These are phyloP conservation scores for Plasmodium chabaudi DNA, from an alignment of 169 alveolate genomes.

Conservation along the genomic window DNA sequence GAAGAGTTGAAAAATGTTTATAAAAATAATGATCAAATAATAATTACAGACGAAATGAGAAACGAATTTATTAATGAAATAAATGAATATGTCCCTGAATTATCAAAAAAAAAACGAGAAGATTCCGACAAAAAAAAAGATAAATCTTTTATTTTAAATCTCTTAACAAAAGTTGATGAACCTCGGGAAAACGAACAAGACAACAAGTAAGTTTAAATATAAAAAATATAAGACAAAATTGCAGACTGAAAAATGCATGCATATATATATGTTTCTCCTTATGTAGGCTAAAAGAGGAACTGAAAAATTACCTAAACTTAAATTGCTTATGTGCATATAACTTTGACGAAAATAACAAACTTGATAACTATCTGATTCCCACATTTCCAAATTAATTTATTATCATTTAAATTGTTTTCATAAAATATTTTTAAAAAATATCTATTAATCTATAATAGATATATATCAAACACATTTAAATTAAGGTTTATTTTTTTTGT, in stretches of 20 bases:
- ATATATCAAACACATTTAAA: no score
- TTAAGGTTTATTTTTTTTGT: no score
- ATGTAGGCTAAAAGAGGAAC: slow-evolving; percentile 53
- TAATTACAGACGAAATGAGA: slow-evolving; percentile 12
- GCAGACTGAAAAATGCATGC: background rate
- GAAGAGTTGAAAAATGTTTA: slow-evolving; percentile 53
- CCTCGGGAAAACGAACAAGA: slow-evolving; percentile 47
- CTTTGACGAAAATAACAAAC: slow-evolving; percentile 57
- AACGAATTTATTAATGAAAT: slow-evolving; percentile 44
- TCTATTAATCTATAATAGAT: no score
- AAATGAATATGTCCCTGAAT: slow-evolving; percentile 34
- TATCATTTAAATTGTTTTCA: no score
- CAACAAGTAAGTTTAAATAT: slow-evolving; percentile 7
- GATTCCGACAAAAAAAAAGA: slow-evolving; percentile 64
- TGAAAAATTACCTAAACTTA: slow-evolving; percentile 51
- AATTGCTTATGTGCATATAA: slow-evolving; percentile 47
- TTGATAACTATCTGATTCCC: slow-evolving; percentile 46
- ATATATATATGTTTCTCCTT: background rate
- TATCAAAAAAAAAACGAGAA: slow-evolving; percentile 35
- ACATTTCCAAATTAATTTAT: slow-evolving; percentile 44
- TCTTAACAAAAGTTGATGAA: slow-evolving; percentile 45
- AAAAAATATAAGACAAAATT: background rate
- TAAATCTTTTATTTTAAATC: slow-evolving; percentile 55
- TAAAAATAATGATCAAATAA: slow-evolving; percentile 38
- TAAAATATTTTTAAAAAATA: no score